phyloP scores from a whole-genome alignment of 106 monocot genomes.

The Dendrobium huoshanense region DNA sequence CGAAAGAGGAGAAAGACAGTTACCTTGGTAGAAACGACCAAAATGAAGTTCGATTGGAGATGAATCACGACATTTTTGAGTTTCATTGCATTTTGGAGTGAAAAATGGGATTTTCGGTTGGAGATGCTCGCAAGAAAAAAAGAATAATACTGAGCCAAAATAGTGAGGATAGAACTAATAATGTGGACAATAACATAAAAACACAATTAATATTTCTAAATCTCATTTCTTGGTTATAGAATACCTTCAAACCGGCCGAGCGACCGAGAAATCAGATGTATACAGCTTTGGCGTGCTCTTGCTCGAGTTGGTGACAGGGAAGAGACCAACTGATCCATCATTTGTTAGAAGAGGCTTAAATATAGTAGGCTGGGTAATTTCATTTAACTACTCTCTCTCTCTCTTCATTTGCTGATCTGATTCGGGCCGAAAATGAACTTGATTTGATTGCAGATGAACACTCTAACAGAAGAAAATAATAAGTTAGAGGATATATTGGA shows the following conservation, averaged over 20 bases:
- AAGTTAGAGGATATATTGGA: constrained; percentile 75
- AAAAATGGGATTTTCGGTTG: no score
- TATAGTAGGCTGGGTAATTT: constrained; percentile 85
- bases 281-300: constrained; percentile 90
- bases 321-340: constrained; percentile 73
- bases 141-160: no score
- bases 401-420: not conserved
- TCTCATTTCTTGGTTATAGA: constrained; percentile 27
- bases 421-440: not conserved
- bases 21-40: no score
- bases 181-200: no score
- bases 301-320: constrained; percentile 83
- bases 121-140: no score
- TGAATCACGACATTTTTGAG: no score
- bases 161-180: no score
- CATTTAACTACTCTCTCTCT: not conserved
- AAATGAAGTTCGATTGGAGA: no score
- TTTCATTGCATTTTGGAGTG: no score
- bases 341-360: constrained; percentile 83
- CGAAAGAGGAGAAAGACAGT: no score
- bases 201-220: not conserved
- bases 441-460: constrained; percentile 56
- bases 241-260: constrained; percentile 72
- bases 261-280: constrained; percentile 80
- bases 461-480: constrained; percentile 31